Conservation (phyloP, 441 rosid genomes). For the Populus tomentosa region DNA sequence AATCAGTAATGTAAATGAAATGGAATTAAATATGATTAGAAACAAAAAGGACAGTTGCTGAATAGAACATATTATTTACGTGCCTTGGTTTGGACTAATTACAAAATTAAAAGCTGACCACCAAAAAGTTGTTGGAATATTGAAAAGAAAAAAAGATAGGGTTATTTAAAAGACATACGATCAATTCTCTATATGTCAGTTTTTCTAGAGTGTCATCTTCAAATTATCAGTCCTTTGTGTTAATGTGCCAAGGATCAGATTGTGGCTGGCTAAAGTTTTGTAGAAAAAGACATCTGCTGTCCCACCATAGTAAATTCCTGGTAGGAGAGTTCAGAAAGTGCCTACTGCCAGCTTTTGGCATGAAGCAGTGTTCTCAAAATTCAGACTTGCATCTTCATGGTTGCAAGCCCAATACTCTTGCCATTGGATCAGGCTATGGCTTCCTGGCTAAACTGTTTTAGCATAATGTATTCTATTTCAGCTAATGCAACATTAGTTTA, state of each 20-base stretch:
- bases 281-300: neutral
- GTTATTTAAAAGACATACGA: neutral
- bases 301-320: neutral
- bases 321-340: neutral
- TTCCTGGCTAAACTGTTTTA: neutral
- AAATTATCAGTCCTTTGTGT: neutral
- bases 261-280: neutral
- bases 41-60: no score
- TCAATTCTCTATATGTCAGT: neutral
- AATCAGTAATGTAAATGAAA: no score
- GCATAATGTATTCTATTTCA: neutral
- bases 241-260: neutral
- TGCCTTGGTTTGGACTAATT: no score
- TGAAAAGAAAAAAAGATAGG: no score
- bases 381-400: neutral
- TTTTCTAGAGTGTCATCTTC: neutral
- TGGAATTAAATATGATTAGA: no score
- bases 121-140: neutral
- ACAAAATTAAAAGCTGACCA: neutral
- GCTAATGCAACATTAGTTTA: neutral
- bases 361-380: neutral
- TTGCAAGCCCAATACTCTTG: neutral
- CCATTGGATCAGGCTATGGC: neutral
- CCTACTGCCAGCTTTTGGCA: neutral
- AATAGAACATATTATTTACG: no score